Evolutionary conservation across 495 filamentous ascomycete species (phyloP), one percentile per base, ranked within the genome.

Genomic region (Cairneyella variabilis): DNA sequence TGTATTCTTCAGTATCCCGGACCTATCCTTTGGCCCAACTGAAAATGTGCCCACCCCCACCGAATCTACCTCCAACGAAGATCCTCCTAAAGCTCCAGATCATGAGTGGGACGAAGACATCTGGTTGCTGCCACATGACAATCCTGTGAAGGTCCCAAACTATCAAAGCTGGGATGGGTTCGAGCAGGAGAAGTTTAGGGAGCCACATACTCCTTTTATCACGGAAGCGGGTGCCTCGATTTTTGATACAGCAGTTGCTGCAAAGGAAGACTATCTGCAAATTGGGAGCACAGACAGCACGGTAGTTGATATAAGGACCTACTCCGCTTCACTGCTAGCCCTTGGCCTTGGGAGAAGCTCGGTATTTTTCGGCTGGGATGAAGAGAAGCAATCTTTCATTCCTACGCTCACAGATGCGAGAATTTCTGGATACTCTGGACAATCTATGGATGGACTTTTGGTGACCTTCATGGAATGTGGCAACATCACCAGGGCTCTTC

Each of bases 331-430:
- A 20, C 68, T 96, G 17, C 66, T 89, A 30, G 78, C 81, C 44
- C 76, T 96, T 9, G 88, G 85, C 0, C 73, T 97, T 2, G 93
- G 93, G 4, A 79, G 90, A 68, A 85, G 82, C 44, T 96, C 92
- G 0, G 66, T 86, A 9, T 78, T 96, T 42, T 97, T 95, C 66
- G 64, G 64, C 1, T 96, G 84, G 72, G 74, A 89, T 49, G 62
- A 74, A 25, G 63, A 71, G 21, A 78, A 74, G 26, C 67, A 67
- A 46, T 66, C 67, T 7, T 96, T 96, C 59, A 66, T 68, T 30
- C 82, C 76, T 28, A 69, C 71, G 7, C 58, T 82, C 7, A 60
- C 76, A 3, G 64, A 78, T 42, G 65, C 85, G 18, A 78, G 83
- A 25, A 77, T 88, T 9, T 87, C 88, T 0, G 91, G 92, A 2